These are phyloP conservation scores for Zhuliangozyma blackwelliae DNA, from an alignment of 1,139 yeast genomes.

Conservation along the genomic window DNA sequence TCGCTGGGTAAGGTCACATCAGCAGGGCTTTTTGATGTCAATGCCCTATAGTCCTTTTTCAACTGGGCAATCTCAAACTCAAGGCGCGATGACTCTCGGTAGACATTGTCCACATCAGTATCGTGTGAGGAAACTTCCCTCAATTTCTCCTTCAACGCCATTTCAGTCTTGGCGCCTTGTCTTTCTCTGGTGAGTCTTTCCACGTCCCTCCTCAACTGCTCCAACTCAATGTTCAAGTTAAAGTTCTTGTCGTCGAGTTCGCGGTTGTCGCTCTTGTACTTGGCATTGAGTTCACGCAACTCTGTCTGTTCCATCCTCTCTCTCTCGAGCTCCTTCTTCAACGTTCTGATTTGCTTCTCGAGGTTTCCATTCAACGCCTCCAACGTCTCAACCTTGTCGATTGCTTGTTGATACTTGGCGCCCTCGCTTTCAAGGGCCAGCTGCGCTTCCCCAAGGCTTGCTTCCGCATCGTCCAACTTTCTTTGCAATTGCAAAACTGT, in stretches of 20 bases:
- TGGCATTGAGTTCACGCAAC: not conserved
- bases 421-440: not conserved
- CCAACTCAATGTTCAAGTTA: slow-evolving; percentile 5
- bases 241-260: slow-evolving; percentile 6
- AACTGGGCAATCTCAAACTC: slow-evolving; percentile 5
- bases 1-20: not conserved
- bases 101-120: slow-evolving; percentile 2
- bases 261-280: not conserved
- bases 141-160: slow-evolving; percentile 8
- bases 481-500: not conserved
- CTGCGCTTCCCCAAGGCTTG: not conserved
- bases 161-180: slow-evolving; percentile 4
- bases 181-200: slow-evolving; percentile 3
- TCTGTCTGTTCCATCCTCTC: not conserved
- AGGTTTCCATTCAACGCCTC: slow-evolving; percentile 2
- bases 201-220: slow-evolving; percentile 5
- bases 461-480: not conserved
- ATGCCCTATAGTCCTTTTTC: not conserved
- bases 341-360: slow-evolving; percentile 3
- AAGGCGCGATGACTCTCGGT: slow-evolving; percentile 5
- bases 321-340: slow-evolving; percentile 1
- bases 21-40: not conserved
- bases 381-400: slow-evolving; percentile 1
- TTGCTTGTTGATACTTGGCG: too few species aligned
- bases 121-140: slow-evolving; percentile 3